Base-by-base conservation (phyloP, 2,329 filamentous ascomycete species). In the Pseudogymnoascus sp. region DNA sequence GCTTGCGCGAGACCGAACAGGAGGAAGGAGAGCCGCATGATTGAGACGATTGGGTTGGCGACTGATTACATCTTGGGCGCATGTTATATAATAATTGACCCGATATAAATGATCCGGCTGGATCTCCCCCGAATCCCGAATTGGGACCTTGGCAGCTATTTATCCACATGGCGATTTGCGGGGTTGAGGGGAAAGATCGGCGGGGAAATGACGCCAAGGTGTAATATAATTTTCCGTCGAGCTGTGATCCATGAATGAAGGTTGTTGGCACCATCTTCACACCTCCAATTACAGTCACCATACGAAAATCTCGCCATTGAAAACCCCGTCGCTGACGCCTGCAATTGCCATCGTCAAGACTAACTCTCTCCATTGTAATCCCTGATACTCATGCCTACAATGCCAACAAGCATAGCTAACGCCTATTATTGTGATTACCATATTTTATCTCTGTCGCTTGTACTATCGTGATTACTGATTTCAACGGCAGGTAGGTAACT, bases 1-100 rank as follows among this genome's bases (percentile, higher is more conserved):
- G 78, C 76, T 21, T 65, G 61, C 2, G 63, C 66, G 16, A 41
- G 45, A 6, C 26, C 45, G 45, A 52, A 52, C 6, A 52, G 23
- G 26, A 37, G 38, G 31, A 37, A 11, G n/a, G 58, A 43, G 8
- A 60, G 45, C 14, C 43, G 43, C 43, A 52, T 45, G 41, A 11
- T 45, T 7, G 41, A 16, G n/a, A 16, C 14, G 35, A 37, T 37
- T 37, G 16, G 19, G 19, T 43, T 23, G 39, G 10, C 4, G 12
- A 3, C 26, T 49, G 12, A 33, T 14, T 12, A n/a, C 6, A 26
- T 49, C 14, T 14, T 49, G n/a, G 6, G 23, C 6, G 12, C 43
- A 49, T 49, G 43, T 52, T 52, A 52, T 52, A 49, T 49, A 52
- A 39, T 12, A 19, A 26, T 26, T 26, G 5, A 26, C 4, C 4